These are phyloP conservation scores for Rhodotorula sp. DNA, from an alignment of 1,284 basidiomycete species.

Conservation along the genomic window DNA sequence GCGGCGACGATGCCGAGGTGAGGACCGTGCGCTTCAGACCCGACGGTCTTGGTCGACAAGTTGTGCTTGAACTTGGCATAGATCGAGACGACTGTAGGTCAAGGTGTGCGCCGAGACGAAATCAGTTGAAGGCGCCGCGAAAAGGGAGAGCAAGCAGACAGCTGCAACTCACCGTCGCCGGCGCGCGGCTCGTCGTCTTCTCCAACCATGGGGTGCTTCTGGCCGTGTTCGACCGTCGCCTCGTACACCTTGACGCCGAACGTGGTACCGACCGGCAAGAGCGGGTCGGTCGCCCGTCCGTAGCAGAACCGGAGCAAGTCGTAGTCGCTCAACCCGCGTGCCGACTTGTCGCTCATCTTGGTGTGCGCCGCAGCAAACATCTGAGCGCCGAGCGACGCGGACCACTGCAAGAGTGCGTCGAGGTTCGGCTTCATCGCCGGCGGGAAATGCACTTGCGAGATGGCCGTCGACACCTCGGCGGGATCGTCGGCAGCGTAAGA, in stretches of 20 bases:
- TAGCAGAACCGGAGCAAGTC: constrained; percentile 33
- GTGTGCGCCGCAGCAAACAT: constrained; percentile 67
- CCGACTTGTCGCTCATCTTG: constrained; percentile 61
- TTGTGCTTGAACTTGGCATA: constrained; percentile 80
- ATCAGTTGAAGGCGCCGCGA: not conserved
- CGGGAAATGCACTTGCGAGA: constrained; percentile 13
- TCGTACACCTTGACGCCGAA: constrained; percentile 30
- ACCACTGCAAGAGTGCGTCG: constrained; percentile 46
- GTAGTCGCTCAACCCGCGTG: constrained; percentile 52
- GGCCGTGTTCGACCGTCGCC: constrained; percentile 11
- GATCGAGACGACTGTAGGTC: constrained; percentile 52
- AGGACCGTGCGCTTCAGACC: constrained; percentile 58
- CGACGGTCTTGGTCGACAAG: constrained; percentile 65
- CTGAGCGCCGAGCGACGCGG: constrained; percentile 69
- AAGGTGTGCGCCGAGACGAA: too few relatives aligned
- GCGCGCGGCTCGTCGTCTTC: constrained; percentile 30
- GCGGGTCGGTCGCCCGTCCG: constrained; percentile 28
- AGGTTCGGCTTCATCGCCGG: constrained; percentile 3
- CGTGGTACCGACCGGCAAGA: constrained; percentile 5
- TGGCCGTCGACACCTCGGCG: constrained; percentile 18
- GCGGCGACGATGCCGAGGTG: constrained; percentile 74
- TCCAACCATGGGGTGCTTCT: constrained; percentile 7
- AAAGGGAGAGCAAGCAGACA: not conserved
- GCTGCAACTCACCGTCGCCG: constrained; percentile 30
- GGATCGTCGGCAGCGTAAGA: constrained; percentile 13